These are phyloP conservation scores for Proliferodiscus dingleyae DNA, from an alignment of 2,329 filamentous ascomycete species.

Conservation along the genomic window DNA sequence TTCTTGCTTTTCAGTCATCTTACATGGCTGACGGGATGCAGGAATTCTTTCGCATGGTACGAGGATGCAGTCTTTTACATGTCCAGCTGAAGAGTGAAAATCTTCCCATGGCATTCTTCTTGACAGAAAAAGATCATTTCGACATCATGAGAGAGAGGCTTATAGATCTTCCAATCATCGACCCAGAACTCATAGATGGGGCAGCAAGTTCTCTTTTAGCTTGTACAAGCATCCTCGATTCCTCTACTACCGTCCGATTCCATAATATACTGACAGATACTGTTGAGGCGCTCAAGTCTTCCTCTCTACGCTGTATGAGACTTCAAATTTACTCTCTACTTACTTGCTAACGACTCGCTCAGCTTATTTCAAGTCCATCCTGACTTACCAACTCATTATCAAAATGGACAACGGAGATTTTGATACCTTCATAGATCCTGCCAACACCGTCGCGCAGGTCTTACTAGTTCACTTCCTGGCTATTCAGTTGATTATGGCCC, in stretches of 20 bases:
- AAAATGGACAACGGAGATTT: conserved; percentile 38
- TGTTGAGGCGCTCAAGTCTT: conserved; percentile 30
- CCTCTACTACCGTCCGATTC: conserved; percentile 43
- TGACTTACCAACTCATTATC: conserved; percentile 38
- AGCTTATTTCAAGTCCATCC: conserved; percentile 38
- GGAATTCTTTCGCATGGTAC: conserved; percentile 58
- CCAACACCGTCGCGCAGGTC: conserved; percentile 38
- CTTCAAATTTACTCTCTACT: background rate
- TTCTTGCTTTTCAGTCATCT: conserved; percentile 55
- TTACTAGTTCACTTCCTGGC: conserved; percentile 44
- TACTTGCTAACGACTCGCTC: background rate
- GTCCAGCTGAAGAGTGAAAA: conserved; percentile 49
- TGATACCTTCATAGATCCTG: conserved; percentile 37
- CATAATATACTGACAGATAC: conserved; percentile 41
- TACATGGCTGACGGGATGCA: conserved; percentile 52
- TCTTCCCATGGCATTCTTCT: conserved; percentile 46
- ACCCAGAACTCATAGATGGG: conserved; percentile 41
- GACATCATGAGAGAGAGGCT: conserved; percentile 42
- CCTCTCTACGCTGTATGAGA: conserved; percentile 22
- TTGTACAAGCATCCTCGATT: conserved; percentile 39
- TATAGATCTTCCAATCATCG: conserved; percentile 41
- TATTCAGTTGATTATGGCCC: conserved; percentile 39
- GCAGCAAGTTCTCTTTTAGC: conserved; percentile 41
- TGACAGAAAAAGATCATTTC: conserved; percentile 39
- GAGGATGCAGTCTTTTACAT: conserved; percentile 51